These are phyloP conservation scores for Prototheca cutis DNA, from an alignment of 163 green algal species.

Conservation along the genomic window DNA sequence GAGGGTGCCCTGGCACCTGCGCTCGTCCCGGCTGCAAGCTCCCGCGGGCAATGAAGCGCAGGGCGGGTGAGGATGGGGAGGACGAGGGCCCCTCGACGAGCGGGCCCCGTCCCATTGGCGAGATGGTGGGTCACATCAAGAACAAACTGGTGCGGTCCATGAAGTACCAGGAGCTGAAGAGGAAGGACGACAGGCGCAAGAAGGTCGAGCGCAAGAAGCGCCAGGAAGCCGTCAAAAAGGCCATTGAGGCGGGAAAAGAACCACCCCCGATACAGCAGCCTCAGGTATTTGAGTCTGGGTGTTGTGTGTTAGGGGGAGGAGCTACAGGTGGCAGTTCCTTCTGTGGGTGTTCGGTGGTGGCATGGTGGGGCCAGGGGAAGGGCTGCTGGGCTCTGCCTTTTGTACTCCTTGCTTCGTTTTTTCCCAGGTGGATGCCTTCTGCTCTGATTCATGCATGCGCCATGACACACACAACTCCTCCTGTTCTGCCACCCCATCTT, in stretches of 20 bases:
- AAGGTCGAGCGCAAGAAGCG: conserved; percentile 51
- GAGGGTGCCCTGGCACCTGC: too few relatives aligned
- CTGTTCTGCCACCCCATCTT: not conserved
- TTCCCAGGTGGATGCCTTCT: too few relatives aligned
- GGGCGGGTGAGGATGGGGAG: not conserved
- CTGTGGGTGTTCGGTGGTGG: not conserved
- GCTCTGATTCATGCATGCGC: too few relatives aligned
- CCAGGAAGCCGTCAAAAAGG: conserved; percentile 45
- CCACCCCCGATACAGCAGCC: conserved; percentile 46
- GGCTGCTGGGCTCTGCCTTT: not conserved
- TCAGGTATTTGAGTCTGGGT: conserved; percentile 11
- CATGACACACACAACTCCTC: too few relatives aligned
- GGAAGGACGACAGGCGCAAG: conserved; percentile 63
- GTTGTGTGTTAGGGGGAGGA: not conserved
- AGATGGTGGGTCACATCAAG: conserved; percentile 63
- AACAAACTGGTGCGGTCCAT: conserved; percentile 75
- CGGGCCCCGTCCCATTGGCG: conserved; percentile 34
- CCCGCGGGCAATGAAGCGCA: not conserved
- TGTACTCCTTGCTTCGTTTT: too few relatives aligned
- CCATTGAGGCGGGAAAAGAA: conserved; percentile 53
- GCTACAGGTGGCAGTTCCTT: not conserved
- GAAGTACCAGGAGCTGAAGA: conserved; percentile 70
- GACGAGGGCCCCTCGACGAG: not conserved
- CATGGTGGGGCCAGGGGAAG: not conserved
- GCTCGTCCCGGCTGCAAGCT: too few relatives aligned